phyloP scores from a whole-genome alignment of 163 green algal genomes.

The Chloromonas sp. region DNA sequence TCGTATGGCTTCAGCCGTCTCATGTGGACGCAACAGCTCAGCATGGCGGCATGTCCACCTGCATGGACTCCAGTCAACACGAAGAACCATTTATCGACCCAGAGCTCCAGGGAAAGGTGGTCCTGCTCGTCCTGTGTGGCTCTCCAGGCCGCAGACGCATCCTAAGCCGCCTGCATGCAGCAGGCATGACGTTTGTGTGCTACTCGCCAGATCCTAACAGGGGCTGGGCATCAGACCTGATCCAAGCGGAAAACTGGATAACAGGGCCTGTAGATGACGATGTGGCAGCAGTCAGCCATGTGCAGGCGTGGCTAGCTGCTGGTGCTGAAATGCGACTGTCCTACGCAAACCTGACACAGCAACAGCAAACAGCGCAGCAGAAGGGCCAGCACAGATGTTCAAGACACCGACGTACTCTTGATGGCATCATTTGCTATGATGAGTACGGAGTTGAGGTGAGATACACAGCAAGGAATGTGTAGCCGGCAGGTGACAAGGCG shows the following conservation, averaged over 20 bases:
- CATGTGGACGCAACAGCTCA: too few relatives aligned
- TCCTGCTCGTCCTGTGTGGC: neutral
- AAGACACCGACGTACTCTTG: neutral
- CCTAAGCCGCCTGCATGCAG: neutral
- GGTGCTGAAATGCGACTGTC: too few relatives aligned
- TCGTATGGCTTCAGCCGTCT: too few relatives aligned
- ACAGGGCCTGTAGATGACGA: neutral
- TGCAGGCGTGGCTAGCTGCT: neutral
- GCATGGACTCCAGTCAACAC: too few relatives aligned
- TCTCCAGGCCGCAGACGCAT: neutral
- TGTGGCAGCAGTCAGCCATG: neutral
- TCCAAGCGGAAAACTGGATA: neutral
- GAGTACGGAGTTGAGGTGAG: neutral
- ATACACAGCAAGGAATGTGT: too few relatives aligned
- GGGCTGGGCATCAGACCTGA: neutral
- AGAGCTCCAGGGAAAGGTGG: too few relatives aligned
- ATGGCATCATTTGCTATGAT: constrained; percentile 12
- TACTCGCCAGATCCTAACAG: neutral
- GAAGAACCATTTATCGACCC: too few relatives aligned
- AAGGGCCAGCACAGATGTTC: neutral
- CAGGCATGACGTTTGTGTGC: neutral
- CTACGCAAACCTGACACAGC: neutral
- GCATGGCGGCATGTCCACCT: too few relatives aligned
- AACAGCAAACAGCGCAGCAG: neutral
- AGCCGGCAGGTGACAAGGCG: too few relatives aligned